Evolutionary conservation across 108 stramenopile genomes (phyloP).

Genomic region (Nannochloropsis granulata): DNA sequence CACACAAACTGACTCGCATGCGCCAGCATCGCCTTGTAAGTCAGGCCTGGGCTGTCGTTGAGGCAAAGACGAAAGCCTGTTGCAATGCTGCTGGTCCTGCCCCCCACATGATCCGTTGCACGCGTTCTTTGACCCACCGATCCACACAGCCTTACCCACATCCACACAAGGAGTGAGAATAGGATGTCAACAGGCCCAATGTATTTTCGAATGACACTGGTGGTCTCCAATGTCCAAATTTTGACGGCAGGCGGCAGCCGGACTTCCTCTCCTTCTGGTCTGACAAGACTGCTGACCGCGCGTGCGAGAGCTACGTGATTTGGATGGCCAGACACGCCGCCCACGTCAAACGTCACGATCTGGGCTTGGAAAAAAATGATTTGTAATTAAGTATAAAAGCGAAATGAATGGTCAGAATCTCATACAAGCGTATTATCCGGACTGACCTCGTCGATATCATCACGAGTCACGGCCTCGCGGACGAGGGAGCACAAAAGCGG

Average conservation of each 20-base stretch:
- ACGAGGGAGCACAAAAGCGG: neutral
- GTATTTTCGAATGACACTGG: conserved; percentile 28
- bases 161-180: neutral
- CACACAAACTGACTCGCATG: conserved; percentile 43
- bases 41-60: neutral
- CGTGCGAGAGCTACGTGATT: conserved; percentile 26
- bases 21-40: conserved; percentile 29
- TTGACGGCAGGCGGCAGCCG: neutral
- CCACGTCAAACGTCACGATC: conserved; percentile 42
- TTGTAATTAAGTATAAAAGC: neutral
- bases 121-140: neutral
- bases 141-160: neutral
- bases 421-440: neutral
- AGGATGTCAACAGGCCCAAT: conserved; percentile 27
- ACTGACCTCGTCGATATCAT: neutral
- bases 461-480: neutral
- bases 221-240: conserved; percentile 8
- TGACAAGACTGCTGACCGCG: conserved; percentile 2
- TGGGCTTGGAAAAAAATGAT: neutral
- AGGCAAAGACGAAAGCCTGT: neutral
- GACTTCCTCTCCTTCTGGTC: neutral
- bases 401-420: neutral
- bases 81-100: neutral
- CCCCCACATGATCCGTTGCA: neutral
- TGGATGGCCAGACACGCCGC: conserved; percentile 41